phyloP scores from a whole-genome alignment of 257 asterid genomes.

The Paraleonurus japonicus region DNA sequence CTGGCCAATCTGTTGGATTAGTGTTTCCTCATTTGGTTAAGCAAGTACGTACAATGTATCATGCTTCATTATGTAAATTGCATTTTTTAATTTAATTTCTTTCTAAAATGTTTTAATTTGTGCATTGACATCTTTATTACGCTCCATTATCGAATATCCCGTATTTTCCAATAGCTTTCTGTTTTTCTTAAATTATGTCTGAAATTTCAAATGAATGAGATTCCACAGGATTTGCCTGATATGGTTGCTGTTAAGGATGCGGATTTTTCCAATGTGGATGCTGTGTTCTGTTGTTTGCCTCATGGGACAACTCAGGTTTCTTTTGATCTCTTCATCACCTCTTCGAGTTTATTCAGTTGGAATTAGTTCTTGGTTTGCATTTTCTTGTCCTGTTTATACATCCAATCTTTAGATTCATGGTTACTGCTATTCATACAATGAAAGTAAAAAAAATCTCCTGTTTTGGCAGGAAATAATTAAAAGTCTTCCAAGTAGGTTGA shows the following conservation, averaged over 20 bases:
- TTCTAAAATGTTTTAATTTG: neutral
- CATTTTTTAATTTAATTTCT: neutral
- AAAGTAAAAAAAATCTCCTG: neutral
- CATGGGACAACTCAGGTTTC: conserved; percentile 96
- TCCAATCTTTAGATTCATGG: neutral
- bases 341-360: neutral
- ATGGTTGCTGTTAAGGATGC: conserved; percentile 91
- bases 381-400: neutral
- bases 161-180: neutral
- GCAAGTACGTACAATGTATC: conserved; percentile 49
- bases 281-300: conserved; percentile 94
- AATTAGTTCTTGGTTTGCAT: neutral
- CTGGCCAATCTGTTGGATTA: conserved; percentile 89
- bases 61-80: neutral
- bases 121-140: neutral
- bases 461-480: conserved; percentile 79
- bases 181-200: neutral
- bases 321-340: neutral
- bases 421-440: neutral
- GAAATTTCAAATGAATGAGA: neutral
- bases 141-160: neutral
- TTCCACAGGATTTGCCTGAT: conserved; percentile 71
- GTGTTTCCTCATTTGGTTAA: conserved; percentile 85
- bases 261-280: conserved; percentile 80
- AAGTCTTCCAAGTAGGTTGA: conserved; percentile 68